phyloP scores from a whole-genome alignment of 1,139 yeast species.

The Saccharomycopsis phalli region DNA sequence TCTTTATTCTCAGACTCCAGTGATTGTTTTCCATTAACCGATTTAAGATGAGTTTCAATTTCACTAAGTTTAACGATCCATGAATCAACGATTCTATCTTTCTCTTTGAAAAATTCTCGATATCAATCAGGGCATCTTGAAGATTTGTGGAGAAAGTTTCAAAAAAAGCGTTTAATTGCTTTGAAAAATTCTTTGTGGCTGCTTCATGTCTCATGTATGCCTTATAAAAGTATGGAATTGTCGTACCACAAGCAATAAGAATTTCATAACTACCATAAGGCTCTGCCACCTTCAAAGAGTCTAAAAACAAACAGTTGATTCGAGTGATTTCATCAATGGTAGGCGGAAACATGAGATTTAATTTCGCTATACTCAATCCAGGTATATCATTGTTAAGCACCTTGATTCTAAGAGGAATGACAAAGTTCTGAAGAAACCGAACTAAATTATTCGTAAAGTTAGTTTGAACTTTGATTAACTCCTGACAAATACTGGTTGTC shows the following conservation, averaged over 20 bases:
- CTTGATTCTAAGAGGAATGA: constrained; percentile 68
- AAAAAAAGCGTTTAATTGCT: constrained; percentile 30
- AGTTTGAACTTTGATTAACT: constrained; percentile 61
- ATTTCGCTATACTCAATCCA: constrained; percentile 44
- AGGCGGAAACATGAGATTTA: constrained; percentile 82
- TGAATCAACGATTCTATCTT: constrained; percentile 62
- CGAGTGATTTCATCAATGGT: constrained; percentile 90
- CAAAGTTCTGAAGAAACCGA: constrained; percentile 63
- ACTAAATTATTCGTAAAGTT: constrained; percentile 66
- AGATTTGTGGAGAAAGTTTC: constrained; percentile 26
- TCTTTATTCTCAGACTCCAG: constrained; percentile 22
- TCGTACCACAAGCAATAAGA: constrained; percentile 66
- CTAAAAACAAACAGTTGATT: constrained; percentile 75
- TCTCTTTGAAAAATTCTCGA: constrained; percentile 38
- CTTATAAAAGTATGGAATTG: constrained; percentile 83
- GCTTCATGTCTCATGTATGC: constrained; percentile 94
- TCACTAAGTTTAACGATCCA: constrained; percentile 64
- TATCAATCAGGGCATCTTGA: constrained; percentile 20
- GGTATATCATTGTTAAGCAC: constrained; percentile 50
- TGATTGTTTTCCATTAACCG: constrained; percentile 36
- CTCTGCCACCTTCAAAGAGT: constrained; percentile 57
- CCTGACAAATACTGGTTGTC: constrained; percentile 47
- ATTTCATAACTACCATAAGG: constrained; percentile 68
- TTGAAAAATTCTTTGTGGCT: constrained; percentile 54
- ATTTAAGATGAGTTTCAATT: constrained; percentile 56